These are phyloP conservation scores for Rosa hybrid DNA, from an alignment of 331 rosid genomes.

Conservation along the genomic window DNA sequence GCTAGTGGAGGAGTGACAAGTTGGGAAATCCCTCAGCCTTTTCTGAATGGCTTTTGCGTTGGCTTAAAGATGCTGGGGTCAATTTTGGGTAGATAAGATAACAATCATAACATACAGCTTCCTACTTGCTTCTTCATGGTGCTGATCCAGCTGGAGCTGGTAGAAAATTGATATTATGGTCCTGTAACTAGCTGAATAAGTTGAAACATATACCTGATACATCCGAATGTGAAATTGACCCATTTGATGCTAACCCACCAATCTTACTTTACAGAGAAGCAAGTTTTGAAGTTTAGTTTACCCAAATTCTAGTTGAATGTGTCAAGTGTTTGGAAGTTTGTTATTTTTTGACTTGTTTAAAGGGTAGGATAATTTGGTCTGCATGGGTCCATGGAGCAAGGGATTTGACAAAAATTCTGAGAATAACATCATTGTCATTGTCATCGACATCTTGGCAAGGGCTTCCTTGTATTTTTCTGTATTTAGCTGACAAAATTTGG, in stretches of 20 bases:
- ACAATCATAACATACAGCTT: neutral
- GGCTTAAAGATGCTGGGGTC: constrained; percentile 3
- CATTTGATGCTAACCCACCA: neutral
- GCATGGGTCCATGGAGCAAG: neutral
- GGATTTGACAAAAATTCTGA: neutral
- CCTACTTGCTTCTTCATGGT: neutral
- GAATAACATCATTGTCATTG: neutral
- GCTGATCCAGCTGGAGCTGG: constrained; percentile 1
- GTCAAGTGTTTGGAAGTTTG: neutral
- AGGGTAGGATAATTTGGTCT: neutral
- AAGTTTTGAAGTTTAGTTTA: neutral
- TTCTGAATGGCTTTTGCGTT: constrained; percentile 21
- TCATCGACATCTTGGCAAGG: neutral
- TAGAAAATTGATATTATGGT: neutral
- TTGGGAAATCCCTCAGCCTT: constrained; percentile 26
- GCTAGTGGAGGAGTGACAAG: constrained; percentile 17
- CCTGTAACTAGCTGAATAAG: neutral
- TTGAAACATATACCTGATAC: neutral
- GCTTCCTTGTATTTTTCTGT: no score
- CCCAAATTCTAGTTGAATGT: neutral
- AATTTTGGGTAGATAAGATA: neutral
- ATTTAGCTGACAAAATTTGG: no score
- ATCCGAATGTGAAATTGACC: neutral
- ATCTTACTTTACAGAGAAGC: neutral
- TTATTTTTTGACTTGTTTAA: neutral